phyloP scores from a whole-genome alignment of 192 early-diverging fungal species.

The Coemansia sp. region DNA sequence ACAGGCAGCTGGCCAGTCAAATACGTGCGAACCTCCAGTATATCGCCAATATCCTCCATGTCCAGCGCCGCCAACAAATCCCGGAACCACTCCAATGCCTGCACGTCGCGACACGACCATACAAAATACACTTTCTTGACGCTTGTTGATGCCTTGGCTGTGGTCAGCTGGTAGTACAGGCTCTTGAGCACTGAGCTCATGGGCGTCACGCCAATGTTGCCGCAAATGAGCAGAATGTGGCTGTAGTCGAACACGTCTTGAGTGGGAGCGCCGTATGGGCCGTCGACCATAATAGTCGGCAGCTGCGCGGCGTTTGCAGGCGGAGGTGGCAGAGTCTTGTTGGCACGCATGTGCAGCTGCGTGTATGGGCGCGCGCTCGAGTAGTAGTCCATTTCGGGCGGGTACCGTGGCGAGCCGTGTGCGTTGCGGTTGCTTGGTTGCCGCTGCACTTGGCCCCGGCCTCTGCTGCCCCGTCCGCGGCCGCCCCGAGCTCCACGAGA shows the following conservation, averaged over 20 bases:
- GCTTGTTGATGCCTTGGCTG: slow-evolving; percentile 2
- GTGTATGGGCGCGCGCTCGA: slow-evolving; percentile 1
- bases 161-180: slow-evolving; percentile 57
- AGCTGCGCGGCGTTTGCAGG: slow-evolving; percentile 14
- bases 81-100: slow-evolving; percentile 67
- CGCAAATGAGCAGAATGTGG: slow-evolving; percentile 58
- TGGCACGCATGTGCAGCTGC: neutral
- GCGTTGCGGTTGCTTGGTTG: slow-evolving; percentile 10
- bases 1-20: slow-evolving; percentile 58
- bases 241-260: slow-evolving; percentile 72
- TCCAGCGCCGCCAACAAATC: slow-evolving; percentile 62
- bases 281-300: slow-evolving; percentile 70
- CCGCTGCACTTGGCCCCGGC: neutral
- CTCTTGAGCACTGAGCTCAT: slow-evolving; percentile 69
- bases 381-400: slow-evolving; percentile 22
- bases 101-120: slow-evolving; percentile 65
- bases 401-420: slow-evolving; percentile 5
- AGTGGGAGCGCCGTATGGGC: slow-evolving; percentile 77
- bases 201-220: slow-evolving; percentile 74
- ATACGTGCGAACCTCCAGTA: slow-evolving; percentile 66
- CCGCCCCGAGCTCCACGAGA: neutral
- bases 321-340: slow-evolving; percentile 13
- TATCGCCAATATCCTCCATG: slow-evolving; percentile 53
- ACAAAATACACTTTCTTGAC: slow-evolving; percentile 59
- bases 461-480: neutral